Conservation (phyloP, 768 basidiomycete species). For the Rhizopogon sp. region DNA sequence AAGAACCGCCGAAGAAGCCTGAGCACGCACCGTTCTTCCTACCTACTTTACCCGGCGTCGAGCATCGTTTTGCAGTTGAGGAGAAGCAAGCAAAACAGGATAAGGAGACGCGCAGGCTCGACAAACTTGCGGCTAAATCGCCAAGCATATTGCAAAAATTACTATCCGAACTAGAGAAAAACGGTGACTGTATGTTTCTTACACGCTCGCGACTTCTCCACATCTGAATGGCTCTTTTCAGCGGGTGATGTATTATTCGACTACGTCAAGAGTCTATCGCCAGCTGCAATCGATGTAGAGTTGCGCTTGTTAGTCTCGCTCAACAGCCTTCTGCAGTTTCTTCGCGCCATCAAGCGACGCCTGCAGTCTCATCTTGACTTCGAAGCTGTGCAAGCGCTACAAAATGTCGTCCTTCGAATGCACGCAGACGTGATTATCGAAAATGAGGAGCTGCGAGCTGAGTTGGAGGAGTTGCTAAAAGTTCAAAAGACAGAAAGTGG, state of each 20-base stretch:
- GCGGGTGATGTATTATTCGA: conserved; percentile 80
- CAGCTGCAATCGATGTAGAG: conserved; percentile 89
- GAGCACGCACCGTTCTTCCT: conserved; percentile 98
- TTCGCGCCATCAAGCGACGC: conserved; percentile 68
- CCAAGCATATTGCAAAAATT: conserved; percentile 72
- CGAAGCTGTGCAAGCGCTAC: conserved; percentile 88
- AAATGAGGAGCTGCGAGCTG: conserved; percentile 57
- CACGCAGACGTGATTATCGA: conserved; percentile 79
- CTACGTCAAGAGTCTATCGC: conserved; percentile 81
- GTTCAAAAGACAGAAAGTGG: conserved; percentile 76
- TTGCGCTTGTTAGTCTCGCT: conserved; percentile 72
- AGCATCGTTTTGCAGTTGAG: conserved; percentile 69
- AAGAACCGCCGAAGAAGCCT: conserved; percentile 90
- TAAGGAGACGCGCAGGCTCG: conserved; percentile 47
- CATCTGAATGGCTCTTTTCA: conserved; percentile 1
- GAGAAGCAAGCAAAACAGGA: conserved; percentile 29
- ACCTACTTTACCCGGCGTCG: conserved; percentile 85
- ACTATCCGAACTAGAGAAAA: conserved; percentile 47
- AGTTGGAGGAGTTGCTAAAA: conserved; percentile 52
- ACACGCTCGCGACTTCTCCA: neutral
- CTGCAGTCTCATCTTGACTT: conserved; percentile 83
- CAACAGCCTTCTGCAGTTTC: conserved; percentile 60
- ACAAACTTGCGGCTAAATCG: conserved; percentile 43
- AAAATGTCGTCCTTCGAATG: conserved; percentile 77
- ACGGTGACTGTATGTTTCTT: conserved; percentile 62